Evolutionary conservation across 352 stramenopile genomes (phyloP), one percentile per base, ranked within the genome.

Genomic region (Thraustochytrium sp.): DNA sequence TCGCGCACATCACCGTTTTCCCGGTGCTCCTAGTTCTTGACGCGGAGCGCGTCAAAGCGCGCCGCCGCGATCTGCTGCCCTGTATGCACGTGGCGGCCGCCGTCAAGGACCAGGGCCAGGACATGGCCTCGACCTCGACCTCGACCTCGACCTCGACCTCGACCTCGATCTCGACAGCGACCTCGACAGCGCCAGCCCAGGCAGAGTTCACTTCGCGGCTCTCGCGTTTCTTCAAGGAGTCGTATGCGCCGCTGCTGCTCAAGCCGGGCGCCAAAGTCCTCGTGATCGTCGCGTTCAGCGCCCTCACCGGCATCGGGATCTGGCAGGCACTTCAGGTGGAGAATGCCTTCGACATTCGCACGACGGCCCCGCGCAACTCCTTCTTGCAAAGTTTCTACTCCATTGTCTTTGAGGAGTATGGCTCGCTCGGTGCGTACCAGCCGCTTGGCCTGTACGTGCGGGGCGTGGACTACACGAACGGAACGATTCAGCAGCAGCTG

Each of bases 1-100:
- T 54, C 3, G 31, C 31, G 1, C 77, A 85, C n/a, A 46, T 85
- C n/a, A 65, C 76, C 16, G 72, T 83, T 21, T 85, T 85, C 54
- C 51, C 62, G 8, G 82, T 59, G 23, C 61, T 85, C 26, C 31
- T 85, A 23, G 61, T 37, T 11, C 49, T 44, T 4, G 82, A 85
- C 61, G 72, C 62, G 26, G n/a, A 21, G 18, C 62, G 62, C 31
- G 21, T 53, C 26, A 36, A 75, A 3, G 23, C 16, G 23, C 4
- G 8, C 26, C 38, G 62, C 9, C 23, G 23, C 9, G 62, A 75
- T 26, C 23, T 75, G 1, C 4, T 75, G 3, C 62, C 40, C 5
- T 75, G 62, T n/a, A 3, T 54, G 18, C 62, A 13, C 0, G 23
- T 54, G 16, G 23, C 13, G 9, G 0, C 63, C 8, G 36, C 13